Conservation (phyloP, 2,329 filamentous ascomycete species). For the Colletotrichum nymphaeae region DNA sequence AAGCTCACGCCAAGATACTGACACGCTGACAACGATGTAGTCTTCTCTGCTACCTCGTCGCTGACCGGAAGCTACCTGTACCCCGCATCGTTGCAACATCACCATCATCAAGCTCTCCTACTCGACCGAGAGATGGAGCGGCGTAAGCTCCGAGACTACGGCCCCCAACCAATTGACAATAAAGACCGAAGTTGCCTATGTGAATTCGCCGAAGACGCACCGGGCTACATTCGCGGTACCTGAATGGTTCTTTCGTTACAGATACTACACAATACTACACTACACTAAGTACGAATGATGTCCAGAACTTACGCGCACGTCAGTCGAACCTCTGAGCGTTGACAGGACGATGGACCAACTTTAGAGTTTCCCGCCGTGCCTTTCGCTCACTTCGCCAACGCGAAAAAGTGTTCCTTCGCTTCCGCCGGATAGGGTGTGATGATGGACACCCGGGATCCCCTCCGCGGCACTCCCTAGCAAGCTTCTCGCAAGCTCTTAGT, state of each 20-base stretch:
- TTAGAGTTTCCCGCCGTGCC: background rate
- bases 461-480: background rate
- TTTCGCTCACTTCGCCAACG: background rate
- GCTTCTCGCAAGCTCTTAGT: background rate
- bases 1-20: background rate
- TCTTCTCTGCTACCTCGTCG: background rate
- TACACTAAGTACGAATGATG: background rate
- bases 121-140: background rate
- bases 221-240: too few relatives aligned
- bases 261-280: too few relatives aligned
- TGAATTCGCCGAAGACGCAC: too few relatives aligned
- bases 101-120: background rate
- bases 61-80: background rate
- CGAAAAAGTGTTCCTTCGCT: background rate
- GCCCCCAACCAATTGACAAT: too few relatives aligned
- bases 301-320: background rate
- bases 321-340: background rate
- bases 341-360: background rate
- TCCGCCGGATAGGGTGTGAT: background rate
- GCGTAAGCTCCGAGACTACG: background rate
- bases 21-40: background rate
- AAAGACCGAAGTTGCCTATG: too few relatives aligned
- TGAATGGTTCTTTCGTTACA: too few relatives aligned
- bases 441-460: background rate
- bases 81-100: background rate